Evolutionary conservation across 75 land plant genomes (phyloP).

Genomic region (Isoetes taiwanensis): DNA sequence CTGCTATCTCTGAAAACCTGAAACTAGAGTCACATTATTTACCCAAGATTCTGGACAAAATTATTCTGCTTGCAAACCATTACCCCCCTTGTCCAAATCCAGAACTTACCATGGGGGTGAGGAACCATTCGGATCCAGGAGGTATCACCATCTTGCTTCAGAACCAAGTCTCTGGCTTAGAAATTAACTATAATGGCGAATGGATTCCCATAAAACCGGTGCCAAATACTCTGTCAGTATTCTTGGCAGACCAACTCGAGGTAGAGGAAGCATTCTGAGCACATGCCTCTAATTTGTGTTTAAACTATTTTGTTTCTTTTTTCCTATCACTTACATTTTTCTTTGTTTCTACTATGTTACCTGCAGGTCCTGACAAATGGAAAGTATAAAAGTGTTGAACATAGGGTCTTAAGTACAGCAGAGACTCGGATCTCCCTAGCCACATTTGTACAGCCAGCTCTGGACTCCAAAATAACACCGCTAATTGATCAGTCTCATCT

Average conservation of each 20-base stretch:
- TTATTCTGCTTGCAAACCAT: background rate
- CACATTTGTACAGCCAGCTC: too few relatives aligned
- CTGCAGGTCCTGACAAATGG: too few relatives aligned
- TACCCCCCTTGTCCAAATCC: slow-evolving; percentile 6
- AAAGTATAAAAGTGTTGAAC: too few relatives aligned
- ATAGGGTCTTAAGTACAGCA: too few relatives aligned
- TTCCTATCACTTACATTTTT: too few relatives aligned
- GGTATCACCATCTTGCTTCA: background rate
- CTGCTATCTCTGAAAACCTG: background rate
- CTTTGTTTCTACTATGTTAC: too few relatives aligned
- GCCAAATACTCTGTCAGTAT: background rate
- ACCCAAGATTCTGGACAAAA: background rate
- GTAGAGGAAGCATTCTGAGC: too few relatives aligned
- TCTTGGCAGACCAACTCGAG: slow-evolving; percentile 1
- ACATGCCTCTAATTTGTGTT: too few relatives aligned
- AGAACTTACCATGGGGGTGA: background rate
- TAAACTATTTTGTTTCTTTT: too few relatives aligned
- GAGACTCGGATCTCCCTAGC: too few relatives aligned
- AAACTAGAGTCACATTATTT: background rate
- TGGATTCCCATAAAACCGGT: background rate
- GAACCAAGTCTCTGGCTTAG: background rate
- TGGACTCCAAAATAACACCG: too few relatives aligned
- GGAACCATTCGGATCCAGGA: background rate
- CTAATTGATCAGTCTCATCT: too few relatives aligned
- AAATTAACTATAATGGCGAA: background rate